Evolutionary conservation across 257 asterid species (phyloP).

Genomic region (Solanum gandarillasii): DNA sequence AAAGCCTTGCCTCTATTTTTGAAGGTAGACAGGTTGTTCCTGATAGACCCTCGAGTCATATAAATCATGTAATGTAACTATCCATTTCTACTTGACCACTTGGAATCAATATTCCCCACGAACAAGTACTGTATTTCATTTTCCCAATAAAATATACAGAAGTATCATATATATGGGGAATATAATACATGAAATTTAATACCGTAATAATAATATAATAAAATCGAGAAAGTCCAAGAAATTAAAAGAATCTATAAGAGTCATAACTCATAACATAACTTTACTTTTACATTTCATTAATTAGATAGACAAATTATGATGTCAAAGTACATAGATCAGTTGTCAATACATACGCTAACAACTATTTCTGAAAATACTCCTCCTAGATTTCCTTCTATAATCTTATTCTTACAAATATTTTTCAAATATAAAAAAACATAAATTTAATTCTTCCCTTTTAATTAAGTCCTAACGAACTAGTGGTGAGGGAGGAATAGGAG

Average conservation of each 20-base stretch:
- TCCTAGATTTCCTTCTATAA: neutral
- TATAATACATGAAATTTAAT: neutral
- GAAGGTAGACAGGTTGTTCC: no score
- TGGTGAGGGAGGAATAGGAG: conserved; percentile 41
- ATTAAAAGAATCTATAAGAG: neutral
- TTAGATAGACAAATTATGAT: neutral
- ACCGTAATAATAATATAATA: neutral
- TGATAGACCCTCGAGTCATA: no score
- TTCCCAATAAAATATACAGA: neutral
- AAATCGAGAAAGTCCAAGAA: neutral
- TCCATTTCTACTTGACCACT: neutral
- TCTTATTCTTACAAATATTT: neutral
- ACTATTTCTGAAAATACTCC: neutral
- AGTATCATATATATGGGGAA: neutral
- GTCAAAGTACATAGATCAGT: neutral
- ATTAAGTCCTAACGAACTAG: conserved; percentile 11
- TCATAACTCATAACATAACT: neutral
- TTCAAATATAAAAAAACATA: neutral
- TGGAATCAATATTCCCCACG: neutral
- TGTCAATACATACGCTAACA: neutral
- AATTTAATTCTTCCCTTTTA: neutral
- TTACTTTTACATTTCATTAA: neutral
- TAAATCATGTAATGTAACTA: no score
- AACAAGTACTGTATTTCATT: neutral
- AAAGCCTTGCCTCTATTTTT: neutral